phyloP scores from a whole-genome alignment of 169 alveolate genomes.

The Plasmodium vinckei region DNA sequence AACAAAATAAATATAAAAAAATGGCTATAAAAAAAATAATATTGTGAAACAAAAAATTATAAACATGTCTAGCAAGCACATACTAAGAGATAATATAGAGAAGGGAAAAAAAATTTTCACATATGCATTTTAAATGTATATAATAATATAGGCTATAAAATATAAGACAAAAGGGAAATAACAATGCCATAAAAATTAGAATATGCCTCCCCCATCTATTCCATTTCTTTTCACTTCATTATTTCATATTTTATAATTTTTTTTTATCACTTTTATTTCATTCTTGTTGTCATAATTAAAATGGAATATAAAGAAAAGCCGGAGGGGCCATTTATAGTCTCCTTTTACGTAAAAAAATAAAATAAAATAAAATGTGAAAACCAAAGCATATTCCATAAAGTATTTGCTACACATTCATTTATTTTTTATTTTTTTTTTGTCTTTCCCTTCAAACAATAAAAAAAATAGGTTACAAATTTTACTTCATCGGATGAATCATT shows the following conservation, averaged over 20 bases:
- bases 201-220: too few relatives aligned
- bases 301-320: conserved; percentile 75
- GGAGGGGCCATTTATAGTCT: conserved; percentile 65
- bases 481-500: conserved; percentile 29
- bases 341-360: conserved; percentile 40
- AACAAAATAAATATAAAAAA: too few relatives aligned
- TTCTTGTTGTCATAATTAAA: neutral
- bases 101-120: too few relatives aligned
- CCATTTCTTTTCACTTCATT: neutral
- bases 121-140: too few relatives aligned
- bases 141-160: too few relatives aligned
- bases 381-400: neutral
- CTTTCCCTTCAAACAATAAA: conserved; percentile 10
- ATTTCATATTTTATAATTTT: neutral
- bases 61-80: too few relatives aligned
- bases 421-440: neutral
- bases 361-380: conserved; percentile 10
- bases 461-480: conserved; percentile 54
- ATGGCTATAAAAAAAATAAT: too few relatives aligned
- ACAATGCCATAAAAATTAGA: too few relatives aligned
- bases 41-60: too few relatives aligned
- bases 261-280: neutral
- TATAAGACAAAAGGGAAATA: too few relatives aligned
- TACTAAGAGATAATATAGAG: too few relatives aligned
- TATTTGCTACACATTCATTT: neutral